Evolutionary conservation across 1,139 yeast species (phyloP).

Genomic region (Torulaspora globosa): DNA sequence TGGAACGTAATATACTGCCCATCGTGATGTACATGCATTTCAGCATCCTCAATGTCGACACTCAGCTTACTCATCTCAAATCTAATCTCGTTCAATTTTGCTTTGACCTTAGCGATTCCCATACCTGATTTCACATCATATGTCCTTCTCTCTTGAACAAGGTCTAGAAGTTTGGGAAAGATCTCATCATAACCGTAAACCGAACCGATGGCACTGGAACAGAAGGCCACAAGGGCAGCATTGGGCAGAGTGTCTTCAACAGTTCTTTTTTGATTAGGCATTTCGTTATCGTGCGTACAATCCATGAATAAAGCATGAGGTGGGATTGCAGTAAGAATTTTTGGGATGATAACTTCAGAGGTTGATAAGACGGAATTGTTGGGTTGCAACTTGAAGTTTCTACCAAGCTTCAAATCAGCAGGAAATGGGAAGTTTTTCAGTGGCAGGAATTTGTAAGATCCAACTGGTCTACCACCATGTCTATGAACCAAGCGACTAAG

Average conservation of each 20-base stretch:
- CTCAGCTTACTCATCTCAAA: slow-evolving; percentile 60
- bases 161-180: slow-evolving; percentile 73
- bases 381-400: slow-evolving; percentile 24
- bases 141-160: slow-evolving; percentile 70
- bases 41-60: slow-evolving; percentile 69
- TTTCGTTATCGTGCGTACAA: slow-evolving; percentile 94
- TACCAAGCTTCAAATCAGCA: slow-evolving; percentile 44
- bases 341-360: slow-evolving; percentile 64
- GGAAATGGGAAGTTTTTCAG: slow-evolving; percentile 69
- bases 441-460: slow-evolving; percentile 77
- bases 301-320: slow-evolving; percentile 97
- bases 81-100: slow-evolving; percentile 55
- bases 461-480: slow-evolving; percentile 95
- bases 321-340: slow-evolving; percentile 56
- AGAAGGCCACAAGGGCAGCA: slow-evolving; percentile 90
- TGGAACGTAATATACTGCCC: slow-evolving; percentile 91
- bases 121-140: slow-evolving; percentile 52
- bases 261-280: slow-evolving; percentile 83
- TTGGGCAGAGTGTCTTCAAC: slow-evolving; percentile 92
- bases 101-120: slow-evolving; percentile 75
- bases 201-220: slow-evolving; percentile 92
- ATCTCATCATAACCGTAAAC: slow-evolving; percentile 93
- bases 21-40: slow-evolving; percentile 91
- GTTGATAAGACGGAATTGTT: slow-evolving; percentile 33
- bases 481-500: slow-evolving; percentile 80